Evolutionary conservation across 1,284 basidiomycete genomes (phyloP).

Genomic region (Somion occarium): DNA sequence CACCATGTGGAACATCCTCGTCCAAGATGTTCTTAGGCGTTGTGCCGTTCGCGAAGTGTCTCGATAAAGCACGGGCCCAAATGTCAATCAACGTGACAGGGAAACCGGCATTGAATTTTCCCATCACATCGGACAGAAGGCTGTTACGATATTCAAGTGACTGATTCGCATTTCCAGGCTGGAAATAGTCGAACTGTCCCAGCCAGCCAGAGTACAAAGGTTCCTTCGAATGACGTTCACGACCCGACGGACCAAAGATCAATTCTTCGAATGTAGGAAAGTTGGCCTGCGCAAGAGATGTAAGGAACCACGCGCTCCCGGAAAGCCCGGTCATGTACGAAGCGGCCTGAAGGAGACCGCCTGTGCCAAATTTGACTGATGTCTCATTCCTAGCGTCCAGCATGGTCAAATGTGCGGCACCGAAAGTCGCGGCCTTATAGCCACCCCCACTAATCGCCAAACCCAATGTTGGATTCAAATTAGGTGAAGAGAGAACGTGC

Average conservation of each 20-base stretch:
- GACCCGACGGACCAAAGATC: no score
- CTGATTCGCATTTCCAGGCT: constrained; percentile 13
- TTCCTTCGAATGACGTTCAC: no score
- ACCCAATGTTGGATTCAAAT: no score
- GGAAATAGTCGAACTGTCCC: constrained; percentile 19
- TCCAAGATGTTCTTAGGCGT: constrained; percentile 21
- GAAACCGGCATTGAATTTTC: constrained; percentile 20
- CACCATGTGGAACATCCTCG: constrained; percentile 19
- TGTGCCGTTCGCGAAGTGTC: constrained; percentile 25
- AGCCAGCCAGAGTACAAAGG: constrained; percentile 17
- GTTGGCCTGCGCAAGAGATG: constrained; percentile 23
- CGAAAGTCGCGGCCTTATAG: constrained; percentile 44
- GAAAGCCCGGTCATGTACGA: constrained; percentile 40
- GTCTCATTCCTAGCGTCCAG: constrained; percentile 46
- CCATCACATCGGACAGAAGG: constrained; percentile 17
- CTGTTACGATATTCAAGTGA: constrained; percentile 15
- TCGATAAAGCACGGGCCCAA: constrained; percentile 22
- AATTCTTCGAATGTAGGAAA: constrained; percentile 23
- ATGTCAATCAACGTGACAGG: constrained; percentile 23
- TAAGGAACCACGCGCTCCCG: constrained; percentile 31
- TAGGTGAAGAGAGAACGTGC: no score
- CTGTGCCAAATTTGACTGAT: no score
- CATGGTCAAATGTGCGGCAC: constrained; percentile 43
- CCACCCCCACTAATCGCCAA: no score
- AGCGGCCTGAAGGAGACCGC: constrained; percentile 45